phyloP scores from a whole-genome alignment of 306 rosid species.

The Abrus precatorius region DNA sequence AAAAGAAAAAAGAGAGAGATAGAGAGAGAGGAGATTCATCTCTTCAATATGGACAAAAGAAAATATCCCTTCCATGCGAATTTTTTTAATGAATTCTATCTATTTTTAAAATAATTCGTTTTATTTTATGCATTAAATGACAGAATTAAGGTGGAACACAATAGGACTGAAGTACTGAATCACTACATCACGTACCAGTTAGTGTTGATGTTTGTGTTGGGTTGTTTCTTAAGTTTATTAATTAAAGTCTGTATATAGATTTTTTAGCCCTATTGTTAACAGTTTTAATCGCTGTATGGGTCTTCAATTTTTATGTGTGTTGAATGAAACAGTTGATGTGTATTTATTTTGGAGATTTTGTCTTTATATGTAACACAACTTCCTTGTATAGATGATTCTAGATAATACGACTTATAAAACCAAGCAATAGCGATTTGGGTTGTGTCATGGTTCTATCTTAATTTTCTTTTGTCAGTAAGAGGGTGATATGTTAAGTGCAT shows the following conservation, averaged over 20 bases:
- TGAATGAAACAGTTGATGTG: neutral
- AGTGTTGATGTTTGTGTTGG: neutral
- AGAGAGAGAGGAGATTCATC: neutral
- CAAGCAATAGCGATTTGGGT: neutral
- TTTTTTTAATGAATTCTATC: neutral
- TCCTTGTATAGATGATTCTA: neutral
- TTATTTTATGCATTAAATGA: neutral
- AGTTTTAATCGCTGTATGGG: neutral
- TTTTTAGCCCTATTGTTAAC: neutral
- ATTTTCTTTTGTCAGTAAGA: neutral
- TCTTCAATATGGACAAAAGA: neutral
- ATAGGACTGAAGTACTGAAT: neutral
- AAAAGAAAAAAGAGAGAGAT: no score
- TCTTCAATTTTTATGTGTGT: neutral
- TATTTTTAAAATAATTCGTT: neutral
- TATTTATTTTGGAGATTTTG: neutral
- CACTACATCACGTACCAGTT: neutral
- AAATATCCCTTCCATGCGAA: no score
- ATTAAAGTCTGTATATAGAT: neutral
- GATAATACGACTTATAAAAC: neutral
- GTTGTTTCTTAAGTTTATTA: neutral
- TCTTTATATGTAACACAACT: neutral
- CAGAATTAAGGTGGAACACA: neutral
- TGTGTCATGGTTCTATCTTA: neutral
- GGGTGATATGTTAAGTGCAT: no score